Percentiles rank a stretch among this genome's conserved stretches.
Conservation (phyloP, 2,329 filamentous ascomycete species). For the Penicillium paneum region DNA sequence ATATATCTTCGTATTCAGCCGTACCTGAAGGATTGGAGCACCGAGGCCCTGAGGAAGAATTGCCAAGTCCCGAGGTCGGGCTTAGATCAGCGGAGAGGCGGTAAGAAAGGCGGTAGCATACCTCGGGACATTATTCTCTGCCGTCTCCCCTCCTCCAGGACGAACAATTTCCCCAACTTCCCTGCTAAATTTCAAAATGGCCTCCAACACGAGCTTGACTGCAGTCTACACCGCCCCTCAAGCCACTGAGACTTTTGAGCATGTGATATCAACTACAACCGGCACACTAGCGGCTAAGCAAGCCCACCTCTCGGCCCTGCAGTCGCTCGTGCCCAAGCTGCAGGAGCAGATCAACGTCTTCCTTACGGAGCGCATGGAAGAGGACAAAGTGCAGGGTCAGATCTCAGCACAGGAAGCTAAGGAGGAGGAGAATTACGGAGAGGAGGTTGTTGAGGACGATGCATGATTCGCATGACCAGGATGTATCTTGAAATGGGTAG, state of each 20-base stretch:
- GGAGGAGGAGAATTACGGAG: constrained; percentile 69
- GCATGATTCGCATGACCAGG: constrained; percentile 36
- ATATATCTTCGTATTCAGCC: background rate
- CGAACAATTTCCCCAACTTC: background rate
- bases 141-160: background rate
- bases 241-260: constrained; percentile 32
- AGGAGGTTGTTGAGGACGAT: constrained; percentile 70
- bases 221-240: constrained; percentile 33
- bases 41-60: background rate
- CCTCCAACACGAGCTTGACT: constrained; percentile 14
- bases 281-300: constrained; percentile 44
- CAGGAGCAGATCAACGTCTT: constrained; percentile 59
- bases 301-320: constrained; percentile 53
- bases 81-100: background rate
- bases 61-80: background rate
- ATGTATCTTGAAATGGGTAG: constrained; percentile 22
- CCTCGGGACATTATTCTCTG: background rate
- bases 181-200: constrained; percentile 1
- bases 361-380: constrained; percentile 60
- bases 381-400: constrained; percentile 50
- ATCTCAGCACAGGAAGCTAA: constrained; percentile 40
- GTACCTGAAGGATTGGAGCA: background rate
- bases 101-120: constrained; percentile 6
- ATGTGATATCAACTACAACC: constrained; percentile 25
- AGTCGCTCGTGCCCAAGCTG: constrained; percentile 48